Conservation (phyloP, 164 flowering plant genomes). For the Vitis riparia region DNA sequence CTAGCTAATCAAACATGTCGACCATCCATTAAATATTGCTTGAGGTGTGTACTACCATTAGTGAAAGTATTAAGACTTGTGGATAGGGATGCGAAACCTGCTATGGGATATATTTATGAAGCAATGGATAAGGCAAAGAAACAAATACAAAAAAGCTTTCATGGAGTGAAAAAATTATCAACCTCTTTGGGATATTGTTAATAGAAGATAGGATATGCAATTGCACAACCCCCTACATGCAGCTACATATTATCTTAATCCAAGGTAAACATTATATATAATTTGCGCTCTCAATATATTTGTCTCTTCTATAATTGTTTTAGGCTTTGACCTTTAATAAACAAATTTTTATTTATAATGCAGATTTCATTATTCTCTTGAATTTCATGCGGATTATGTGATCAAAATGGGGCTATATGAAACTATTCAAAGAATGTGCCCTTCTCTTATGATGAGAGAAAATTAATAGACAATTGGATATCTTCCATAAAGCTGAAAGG, state of each 20-base stretch:
- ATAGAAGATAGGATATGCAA: neutral
- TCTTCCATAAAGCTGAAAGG: neutral
- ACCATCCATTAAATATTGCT: neutral
- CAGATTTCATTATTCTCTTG: neutral
- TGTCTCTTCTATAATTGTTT: no score
- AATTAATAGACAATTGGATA: neutral
- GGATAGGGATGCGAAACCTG: no score
- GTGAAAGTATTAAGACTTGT: no score
- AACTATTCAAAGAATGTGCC: neutral
- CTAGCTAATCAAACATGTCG: neutral
- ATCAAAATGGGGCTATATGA: neutral
- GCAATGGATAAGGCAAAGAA: neutral
- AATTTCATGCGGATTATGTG: neutral
- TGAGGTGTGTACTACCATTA: no score
- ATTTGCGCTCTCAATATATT: no score
- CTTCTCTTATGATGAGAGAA: neutral
- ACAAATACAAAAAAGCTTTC: neutral
- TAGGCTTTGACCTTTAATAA: no score
- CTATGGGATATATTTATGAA: neutral
- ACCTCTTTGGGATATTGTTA: neutral
- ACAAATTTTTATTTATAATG: neutral
- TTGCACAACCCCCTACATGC: no score
- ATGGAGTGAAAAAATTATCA: no score
- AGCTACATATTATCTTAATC: no score
- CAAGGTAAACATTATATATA: no score